Conservation (phyloP, 495 filamentous ascomycete species). For the Trichoderma virens region DNA sequence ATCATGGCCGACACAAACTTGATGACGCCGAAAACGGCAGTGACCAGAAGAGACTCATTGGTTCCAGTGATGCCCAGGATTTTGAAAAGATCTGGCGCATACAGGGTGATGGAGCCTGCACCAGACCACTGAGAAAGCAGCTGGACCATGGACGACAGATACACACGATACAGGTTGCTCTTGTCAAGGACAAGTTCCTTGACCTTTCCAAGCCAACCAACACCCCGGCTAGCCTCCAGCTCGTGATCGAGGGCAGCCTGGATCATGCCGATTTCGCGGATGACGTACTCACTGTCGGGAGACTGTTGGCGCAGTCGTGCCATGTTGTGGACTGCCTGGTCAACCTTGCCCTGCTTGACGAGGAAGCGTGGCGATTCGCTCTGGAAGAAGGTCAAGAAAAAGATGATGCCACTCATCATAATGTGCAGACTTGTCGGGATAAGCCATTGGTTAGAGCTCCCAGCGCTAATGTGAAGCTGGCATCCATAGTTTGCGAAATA, state of each 20-base stretch:
- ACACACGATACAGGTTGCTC: conserved; percentile 57
- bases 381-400: conserved; percentile 55
- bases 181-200: conserved; percentile 54
- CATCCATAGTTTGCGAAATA: conserved; percentile 53
- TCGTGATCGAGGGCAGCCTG: conserved; percentile 41
- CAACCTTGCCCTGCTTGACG: conserved; percentile 41
- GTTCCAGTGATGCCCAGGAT: conserved; percentile 55
- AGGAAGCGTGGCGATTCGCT: conserved; percentile 55
- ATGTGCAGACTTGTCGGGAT: conserved; percentile 64
- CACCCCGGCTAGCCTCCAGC: conserved; percentile 49
- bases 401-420: conserved; percentile 63
- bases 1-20: conserved; percentile 56
- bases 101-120: conserved; percentile 58
- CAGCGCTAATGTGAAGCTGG: conserved; percentile 49
- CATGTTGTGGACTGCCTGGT: conserved; percentile 38
- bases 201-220: conserved; percentile 45
- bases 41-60: conserved; percentile 56
- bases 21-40: conserved; percentile 62
- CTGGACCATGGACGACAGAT: conserved; percentile 50
- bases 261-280: conserved; percentile 43
- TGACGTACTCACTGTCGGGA: conserved; percentile 40
- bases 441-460: conserved; percentile 51
- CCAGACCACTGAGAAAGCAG: conserved; percentile 64
- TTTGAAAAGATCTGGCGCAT: conserved; percentile 58
- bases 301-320: conserved; percentile 43